Conservation (phyloP, 192 early-diverging fungal species). For the Coemansia sp. region DNA sequence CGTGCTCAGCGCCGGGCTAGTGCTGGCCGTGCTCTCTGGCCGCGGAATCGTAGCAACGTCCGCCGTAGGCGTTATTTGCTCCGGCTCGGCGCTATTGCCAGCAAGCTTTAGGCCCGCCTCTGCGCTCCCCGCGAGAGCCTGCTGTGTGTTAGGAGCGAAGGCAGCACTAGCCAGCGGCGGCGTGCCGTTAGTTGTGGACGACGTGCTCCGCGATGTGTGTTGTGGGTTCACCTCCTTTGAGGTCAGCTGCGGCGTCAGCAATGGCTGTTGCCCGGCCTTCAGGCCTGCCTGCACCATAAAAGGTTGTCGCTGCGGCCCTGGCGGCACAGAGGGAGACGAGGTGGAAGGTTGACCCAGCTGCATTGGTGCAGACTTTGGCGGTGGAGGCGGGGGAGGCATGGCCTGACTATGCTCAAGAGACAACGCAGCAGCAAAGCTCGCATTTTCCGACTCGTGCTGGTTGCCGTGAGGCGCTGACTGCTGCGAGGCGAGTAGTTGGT, state of each 20-base stretch:
- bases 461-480: background rate
- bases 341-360: background rate
- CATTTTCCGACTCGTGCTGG: background rate
- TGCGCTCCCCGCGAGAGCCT: background rate
- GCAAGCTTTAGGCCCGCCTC: background rate
- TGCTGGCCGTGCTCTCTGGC: constrained; percentile 4
- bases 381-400: constrained; percentile 1
- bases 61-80: background rate
- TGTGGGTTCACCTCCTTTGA: background rate
- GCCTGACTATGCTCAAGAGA: background rate
- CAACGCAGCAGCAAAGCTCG: background rate
- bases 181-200: constrained; percentile 18
- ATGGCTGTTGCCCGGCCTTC: background rate
- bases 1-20: constrained; percentile 42
- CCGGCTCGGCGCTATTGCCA: background rate
- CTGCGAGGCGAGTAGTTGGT: background rate
- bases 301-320: background rate
- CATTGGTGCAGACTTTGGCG: background rate
- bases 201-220: constrained; percentile 7
- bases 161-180: constrained; percentile 18
- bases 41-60: background rate
- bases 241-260: background rate
- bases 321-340: background rate
- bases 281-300: background rate
- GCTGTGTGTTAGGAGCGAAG: background rate